These are phyloP conservation scores for Eruca vesicaria DNA, from an alignment of 441 rosid genomes.

Conservation along the genomic window DNA sequence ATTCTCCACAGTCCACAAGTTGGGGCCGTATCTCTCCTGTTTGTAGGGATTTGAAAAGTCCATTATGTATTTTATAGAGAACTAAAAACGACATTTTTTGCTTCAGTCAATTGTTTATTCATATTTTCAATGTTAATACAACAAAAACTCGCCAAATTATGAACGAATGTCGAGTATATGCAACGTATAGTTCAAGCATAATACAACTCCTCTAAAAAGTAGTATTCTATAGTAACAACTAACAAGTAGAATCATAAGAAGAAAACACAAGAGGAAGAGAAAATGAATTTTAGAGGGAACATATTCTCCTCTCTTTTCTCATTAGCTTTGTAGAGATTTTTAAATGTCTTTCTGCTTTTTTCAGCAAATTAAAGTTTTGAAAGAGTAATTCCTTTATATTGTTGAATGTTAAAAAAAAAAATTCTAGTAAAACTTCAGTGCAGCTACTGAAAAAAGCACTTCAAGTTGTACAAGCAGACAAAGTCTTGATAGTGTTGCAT, in stretches of 20 bases:
- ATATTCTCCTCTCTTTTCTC: background rate
- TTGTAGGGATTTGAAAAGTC: background rate
- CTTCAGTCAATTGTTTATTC: background rate
- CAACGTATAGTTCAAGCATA: background rate
- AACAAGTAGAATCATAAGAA: background rate
- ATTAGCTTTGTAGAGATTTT: background rate
- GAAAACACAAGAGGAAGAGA: background rate
- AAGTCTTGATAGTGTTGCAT: background rate
- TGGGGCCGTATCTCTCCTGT: slow-evolving; percentile 1
- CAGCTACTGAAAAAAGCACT: background rate
- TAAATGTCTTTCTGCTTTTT: background rate
- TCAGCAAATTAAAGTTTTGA: background rate
- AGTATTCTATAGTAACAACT: background rate
- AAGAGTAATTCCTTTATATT: no score
- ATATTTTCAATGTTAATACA: background rate
- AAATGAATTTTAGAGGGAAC: background rate
- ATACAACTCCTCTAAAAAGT: background rate
- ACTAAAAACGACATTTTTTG: background rate
- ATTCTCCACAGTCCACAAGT: slow-evolving; percentile 6
- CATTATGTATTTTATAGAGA: background rate
- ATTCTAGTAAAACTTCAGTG: no score
- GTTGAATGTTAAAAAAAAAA: no score
- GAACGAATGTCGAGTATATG: background rate
- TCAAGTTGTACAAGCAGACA: background rate
- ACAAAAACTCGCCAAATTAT: slow-evolving; percentile 5